phyloP scores from a whole-genome alignment of 2,329 filamentous ascomycete species.

The Ustulina deusta region DNA sequence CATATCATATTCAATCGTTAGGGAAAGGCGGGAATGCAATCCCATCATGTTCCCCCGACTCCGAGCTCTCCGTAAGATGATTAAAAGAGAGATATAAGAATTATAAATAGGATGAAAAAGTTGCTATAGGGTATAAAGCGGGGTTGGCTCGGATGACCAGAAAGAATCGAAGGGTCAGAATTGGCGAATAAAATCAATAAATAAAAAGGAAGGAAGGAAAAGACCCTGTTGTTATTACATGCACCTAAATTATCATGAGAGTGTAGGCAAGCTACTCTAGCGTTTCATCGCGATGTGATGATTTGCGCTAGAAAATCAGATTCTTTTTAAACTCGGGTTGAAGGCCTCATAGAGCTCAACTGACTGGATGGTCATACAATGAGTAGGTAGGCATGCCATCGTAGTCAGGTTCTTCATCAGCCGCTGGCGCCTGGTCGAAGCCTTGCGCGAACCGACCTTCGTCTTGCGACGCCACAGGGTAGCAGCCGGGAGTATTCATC shows the following conservation, averaged over 20 bases:
- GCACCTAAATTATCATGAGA: conserved; percentile 8
- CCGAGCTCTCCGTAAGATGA: conserved; percentile 12
- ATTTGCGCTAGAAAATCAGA: not conserved
- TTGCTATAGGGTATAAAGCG: conserved; percentile 34
- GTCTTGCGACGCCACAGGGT: conserved; percentile 26
- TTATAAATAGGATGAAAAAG: conserved; percentile 19
- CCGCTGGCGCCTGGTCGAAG: not conserved
- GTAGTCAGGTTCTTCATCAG: conserved; percentile 40
- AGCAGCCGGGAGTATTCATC: conserved; percentile 32
- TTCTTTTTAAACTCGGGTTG: not conserved
- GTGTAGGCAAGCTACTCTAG: not conserved
- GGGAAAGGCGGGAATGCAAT: conserved; percentile 9
- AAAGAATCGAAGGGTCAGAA: conserved; percentile 18
- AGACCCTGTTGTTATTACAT: conserved; percentile 18
- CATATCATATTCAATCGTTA: not conserved
- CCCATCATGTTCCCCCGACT: conserved; percentile 16
- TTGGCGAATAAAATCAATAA: not conserved
- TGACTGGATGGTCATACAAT: conserved; percentile 32
- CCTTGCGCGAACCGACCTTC: conserved; percentile 23
- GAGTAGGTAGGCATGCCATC: conserved; percentile 43
- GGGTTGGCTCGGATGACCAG: conserved; percentile 19
- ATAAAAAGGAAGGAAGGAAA: conserved; percentile 15
- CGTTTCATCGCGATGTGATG: conserved; percentile 1
- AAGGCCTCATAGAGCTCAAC: conserved; percentile 4
- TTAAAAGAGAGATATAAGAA: conserved; percentile 13